Base-by-base conservation (phyloP, 768 basidiomycete genomes). In the Tulasnella sp. region DNA sequence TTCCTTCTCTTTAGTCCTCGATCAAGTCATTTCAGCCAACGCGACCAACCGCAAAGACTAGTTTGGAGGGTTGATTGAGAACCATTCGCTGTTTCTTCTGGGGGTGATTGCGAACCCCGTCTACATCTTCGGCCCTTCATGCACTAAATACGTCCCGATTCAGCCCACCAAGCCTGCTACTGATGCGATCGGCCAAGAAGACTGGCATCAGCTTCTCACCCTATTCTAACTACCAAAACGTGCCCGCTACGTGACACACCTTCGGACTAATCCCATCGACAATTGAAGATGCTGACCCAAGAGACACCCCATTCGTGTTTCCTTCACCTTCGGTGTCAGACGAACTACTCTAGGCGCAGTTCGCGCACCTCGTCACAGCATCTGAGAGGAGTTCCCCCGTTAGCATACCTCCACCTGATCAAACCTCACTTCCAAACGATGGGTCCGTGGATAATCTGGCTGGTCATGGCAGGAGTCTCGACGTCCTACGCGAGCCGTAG, bases 31-130 rank as follows among this genome's bases (percentile, higher is more conserved):
- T 44, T 65, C 66, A 50, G 31, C 59, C 48, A 59, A 50, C 12
- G 55, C 63, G 25, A 71, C 71, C 66, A 61, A 70, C 48, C 68
- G 70, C 46, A 71, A 66, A 25, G 71, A 72, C 69, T 60, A 65
- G 44, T 75, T 70, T 66, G 74, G 74, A 7, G 73, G 73, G 1
- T 67, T 66, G 7, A 50, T 73, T 43, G 71, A 73, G 64, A 73
- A 73, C 67, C 66, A 73, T 24, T 59, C 64, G 1, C 65, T 71
- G 9, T 74, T 74, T 66, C 45, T 63, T 2, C 64, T 70, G 30
- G 7, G 5, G n/a, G 45, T 48, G 45, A 48, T 5, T 48, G 19
- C 10, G n/a, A n/a, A 5, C 45, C 5, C 19, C 25, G 8, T 7
- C n/a, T 5, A 27, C 5, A 27, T 5, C 25, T 5, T 27, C 7